Conservation (phyloP, 345 rosid species). For the Melastoma malabathricum region DNA sequence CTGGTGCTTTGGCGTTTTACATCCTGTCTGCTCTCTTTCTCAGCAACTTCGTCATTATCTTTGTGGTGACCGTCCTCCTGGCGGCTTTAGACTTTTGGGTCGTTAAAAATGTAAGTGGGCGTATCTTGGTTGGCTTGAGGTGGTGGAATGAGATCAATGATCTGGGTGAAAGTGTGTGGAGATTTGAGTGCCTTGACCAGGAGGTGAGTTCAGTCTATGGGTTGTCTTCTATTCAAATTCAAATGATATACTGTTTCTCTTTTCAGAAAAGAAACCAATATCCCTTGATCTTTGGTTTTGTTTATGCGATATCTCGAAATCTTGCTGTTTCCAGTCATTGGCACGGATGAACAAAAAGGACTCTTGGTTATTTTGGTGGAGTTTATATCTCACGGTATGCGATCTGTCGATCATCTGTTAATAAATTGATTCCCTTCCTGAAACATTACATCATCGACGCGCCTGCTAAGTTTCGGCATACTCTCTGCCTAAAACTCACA, state of each 20-base stretch:
- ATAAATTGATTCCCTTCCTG: too few relatives aligned
- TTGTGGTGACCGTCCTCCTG: slow-evolving; percentile 94
- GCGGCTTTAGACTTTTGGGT: slow-evolving; percentile 99
- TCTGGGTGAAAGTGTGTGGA: slow-evolving; percentile 97
- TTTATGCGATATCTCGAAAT: too few relatives aligned
- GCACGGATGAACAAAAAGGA: slow-evolving; percentile 69
- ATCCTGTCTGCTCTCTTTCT: slow-evolving; percentile 79
- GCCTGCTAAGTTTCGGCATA: neutral
- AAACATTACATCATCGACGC: too few relatives aligned
- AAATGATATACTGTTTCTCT: too few relatives aligned
- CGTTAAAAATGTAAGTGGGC: slow-evolving; percentile 97
- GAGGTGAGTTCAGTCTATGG: slow-evolving; percentile 42
- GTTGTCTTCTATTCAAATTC: too few relatives aligned
- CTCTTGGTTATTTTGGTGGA: slow-evolving; percentile 85
- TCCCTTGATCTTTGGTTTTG: too few relatives aligned
- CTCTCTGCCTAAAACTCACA: neutral
- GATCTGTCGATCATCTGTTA: neutral
- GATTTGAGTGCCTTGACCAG: slow-evolving; percentile 92
- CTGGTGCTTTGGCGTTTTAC: slow-evolving; percentile 84
- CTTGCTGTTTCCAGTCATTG: slow-evolving; percentile 35
- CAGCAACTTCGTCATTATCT: slow-evolving; percentile 81
- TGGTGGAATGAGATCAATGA: slow-evolving; percentile 99
- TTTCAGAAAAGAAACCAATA: too few relatives aligned
- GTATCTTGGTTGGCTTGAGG: slow-evolving; percentile 93
- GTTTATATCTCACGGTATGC: slow-evolving; percentile 57